Evolutionary conservation across 2,329 filamentous ascomycete genomes (phyloP).

Genomic region (Neobulgaria alba): DNA sequence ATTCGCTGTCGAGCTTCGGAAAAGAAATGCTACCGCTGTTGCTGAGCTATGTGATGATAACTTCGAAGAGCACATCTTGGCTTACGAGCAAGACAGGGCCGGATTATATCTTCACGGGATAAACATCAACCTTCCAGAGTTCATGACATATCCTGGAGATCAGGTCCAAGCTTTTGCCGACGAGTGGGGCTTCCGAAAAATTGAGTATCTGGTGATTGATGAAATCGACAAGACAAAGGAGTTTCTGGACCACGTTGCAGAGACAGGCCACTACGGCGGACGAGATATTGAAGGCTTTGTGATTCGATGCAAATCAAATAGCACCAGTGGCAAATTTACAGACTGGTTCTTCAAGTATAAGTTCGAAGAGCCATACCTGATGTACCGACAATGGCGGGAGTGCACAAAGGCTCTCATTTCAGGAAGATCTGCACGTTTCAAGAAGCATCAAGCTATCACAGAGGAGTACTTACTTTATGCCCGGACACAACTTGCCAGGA

Average conservation of each 20-base stretch:
- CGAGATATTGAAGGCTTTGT: constrained; percentile 97
- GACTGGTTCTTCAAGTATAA: constrained; percentile 99
- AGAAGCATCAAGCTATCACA: constrained; percentile 83
- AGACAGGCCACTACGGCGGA: constrained; percentile 82
- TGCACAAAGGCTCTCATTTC: constrained; percentile 84
- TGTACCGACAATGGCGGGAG: constrained; percentile 98
- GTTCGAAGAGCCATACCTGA: constrained; percentile 96
- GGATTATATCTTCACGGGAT: constrained; percentile 94
- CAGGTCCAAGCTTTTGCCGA: constrained; percentile 87
- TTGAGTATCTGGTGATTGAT: constrained; percentile 69
- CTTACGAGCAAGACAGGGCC: constrained; percentile 72
- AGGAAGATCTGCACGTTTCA: constrained; percentile 65
- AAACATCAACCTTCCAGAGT: constrained; percentile 90
- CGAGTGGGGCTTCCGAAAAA: constrained; percentile 88
- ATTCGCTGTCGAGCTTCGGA: constrained; percentile 65
- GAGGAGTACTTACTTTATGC: constrained; percentile 85
- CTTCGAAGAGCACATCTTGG: constrained; percentile 95
- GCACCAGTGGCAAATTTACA: constrained; percentile 46
- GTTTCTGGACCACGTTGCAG: constrained; percentile 77
- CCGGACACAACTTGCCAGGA: constrained; percentile 58
- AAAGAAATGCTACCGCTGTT: constrained; percentile 85
- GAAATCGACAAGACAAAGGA: constrained; percentile 63
- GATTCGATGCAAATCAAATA: constrained; percentile 68
- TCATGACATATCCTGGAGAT: constrained; percentile 73
- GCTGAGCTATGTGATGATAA: constrained; percentile 92